Conservation (phyloP, 768 basidiomycete genomes). For the Boletus tomentosulus region DNA sequence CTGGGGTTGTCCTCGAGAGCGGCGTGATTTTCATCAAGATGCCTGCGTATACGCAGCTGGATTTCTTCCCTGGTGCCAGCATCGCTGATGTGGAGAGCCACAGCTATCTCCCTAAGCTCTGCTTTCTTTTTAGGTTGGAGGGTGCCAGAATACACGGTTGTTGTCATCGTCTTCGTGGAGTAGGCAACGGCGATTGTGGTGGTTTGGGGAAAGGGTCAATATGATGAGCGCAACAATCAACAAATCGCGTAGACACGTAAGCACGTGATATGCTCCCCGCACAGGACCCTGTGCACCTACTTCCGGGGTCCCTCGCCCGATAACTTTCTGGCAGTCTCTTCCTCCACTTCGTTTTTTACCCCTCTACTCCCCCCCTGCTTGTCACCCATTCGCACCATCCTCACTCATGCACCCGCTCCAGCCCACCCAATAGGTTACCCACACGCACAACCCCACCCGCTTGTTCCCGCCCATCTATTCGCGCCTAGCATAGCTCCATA, state of each 20-base stretch:
- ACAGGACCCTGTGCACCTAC: constrained; percentile 6
- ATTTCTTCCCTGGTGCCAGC: constrained; percentile 62
- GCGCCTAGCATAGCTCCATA: too few species aligned
- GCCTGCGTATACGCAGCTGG: constrained; percentile 55
- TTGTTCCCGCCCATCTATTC: too few species aligned
- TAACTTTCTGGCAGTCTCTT: too few species aligned
- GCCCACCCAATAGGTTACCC: too few species aligned
- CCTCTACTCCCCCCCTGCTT: too few species aligned
- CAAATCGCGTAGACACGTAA: constrained; percentile 24
- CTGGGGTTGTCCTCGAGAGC: constrained; percentile 52
- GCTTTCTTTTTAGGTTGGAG: constrained; percentile 65
- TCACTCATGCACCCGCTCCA: too few species aligned
- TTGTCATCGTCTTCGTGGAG: constrained; percentile 35
- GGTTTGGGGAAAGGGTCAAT: constrained; percentile 12
- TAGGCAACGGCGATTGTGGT: neutral
- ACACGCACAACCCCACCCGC: too few species aligned
- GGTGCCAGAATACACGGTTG: constrained; percentile 44
- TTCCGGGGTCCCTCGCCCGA: neutral
- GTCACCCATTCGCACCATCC: too few species aligned
- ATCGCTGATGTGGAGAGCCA: constrained; percentile 48
- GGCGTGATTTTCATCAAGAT: constrained; percentile 53
- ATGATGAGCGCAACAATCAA: constrained; percentile 26
- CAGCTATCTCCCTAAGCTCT: constrained; percentile 60
- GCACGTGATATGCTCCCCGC: constrained; percentile 19
- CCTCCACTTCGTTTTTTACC: too few species aligned